Evolutionary conservation across 106 monocot genomes (phyloP), one percentile per base, ranked within the genome.

Genomic region (Dendrobium chrysotoxum): DNA sequence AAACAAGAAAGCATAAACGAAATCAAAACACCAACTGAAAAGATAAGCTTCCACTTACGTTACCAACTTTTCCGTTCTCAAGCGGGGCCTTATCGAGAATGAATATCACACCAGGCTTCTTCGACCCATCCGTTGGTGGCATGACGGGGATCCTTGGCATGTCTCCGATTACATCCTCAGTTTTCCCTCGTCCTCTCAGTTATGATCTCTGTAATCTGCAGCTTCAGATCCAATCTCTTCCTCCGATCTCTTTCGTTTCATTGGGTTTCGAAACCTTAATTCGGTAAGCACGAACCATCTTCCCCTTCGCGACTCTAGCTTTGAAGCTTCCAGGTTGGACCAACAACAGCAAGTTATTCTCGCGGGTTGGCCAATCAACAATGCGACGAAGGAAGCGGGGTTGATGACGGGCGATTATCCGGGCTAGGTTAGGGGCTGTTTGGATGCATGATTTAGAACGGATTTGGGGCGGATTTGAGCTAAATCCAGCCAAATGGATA

Each of bases 61-160:
- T 92, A 31, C 92, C 92, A 16, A 92, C 92, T 81, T 92, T 92
- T 46, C 83, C 92, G 38, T 88, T 74, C 79, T 92, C 92, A 9
- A 92, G 82, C 5, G 81, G 88, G 9, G 92, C 92, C 84, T 73
- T 84, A 79, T 92, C 92, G 30, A 92, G 92, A 28, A 92, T 86
- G 72, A 92, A 92, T 39, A 90, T 90, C 28, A 86, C 88, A 20
- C 90, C 88, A 23, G 81, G 84, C 84, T 81, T 77, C 89, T 84
- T 88, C 75, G 79, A 44, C 5, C 41, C 68, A 12, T 76, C 78
- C 4, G 81, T 31, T 7, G 86, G 79, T 23, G 66, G 58, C 38
- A 79, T 64, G 5, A 79, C 57, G 4, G 90, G 92, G 39, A 92
- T 80, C 50, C 85, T 86, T 8, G 86, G 81, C 46, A 91, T 78